Conservation (phyloP, 371 early-diverging fungal genomes). For the Globomyces sp. region DNA sequence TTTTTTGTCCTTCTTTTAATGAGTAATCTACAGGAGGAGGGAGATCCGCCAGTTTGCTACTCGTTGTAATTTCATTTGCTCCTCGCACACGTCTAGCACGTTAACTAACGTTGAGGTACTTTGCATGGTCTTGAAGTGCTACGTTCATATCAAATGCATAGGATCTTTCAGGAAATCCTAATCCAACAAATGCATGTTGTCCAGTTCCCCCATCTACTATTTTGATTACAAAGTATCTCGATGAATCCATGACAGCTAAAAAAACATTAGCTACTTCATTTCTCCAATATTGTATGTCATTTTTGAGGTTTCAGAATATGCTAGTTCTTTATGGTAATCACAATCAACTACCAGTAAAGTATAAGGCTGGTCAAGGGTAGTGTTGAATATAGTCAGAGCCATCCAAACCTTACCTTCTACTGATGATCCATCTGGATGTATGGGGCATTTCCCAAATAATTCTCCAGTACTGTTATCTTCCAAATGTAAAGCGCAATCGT, state of each 20-base stretch:
- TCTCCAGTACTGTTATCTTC: slow-evolving; percentile 69
- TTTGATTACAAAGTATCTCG: slow-evolving; percentile 88
- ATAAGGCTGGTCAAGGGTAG: too few relatives aligned
- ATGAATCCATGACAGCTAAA: slow-evolving; percentile 86
- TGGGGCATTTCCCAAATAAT: slow-evolving; percentile 81
- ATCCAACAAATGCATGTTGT: slow-evolving; percentile 80
- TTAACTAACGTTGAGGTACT: slow-evolving; percentile 54
- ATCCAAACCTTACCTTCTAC: too few relatives aligned
- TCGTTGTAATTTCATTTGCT: slow-evolving; percentile 8
- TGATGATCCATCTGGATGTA: slow-evolving; percentile 49
- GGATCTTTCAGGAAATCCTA: slow-evolving; percentile 85
- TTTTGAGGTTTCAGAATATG: too few relatives aligned
- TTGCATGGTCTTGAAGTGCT: slow-evolving; percentile 78
- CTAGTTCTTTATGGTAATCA: too few relatives aligned
- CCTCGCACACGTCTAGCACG: slow-evolving; percentile 45
- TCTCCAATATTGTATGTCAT: too few relatives aligned
- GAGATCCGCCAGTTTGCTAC: slow-evolving; percentile 16
- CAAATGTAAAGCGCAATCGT: slow-evolving; percentile 70
- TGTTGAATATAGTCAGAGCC: too few relatives aligned
- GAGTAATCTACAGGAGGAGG: slow-evolving; percentile 73
- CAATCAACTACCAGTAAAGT: too few relatives aligned
- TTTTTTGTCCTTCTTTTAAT: slow-evolving; percentile 82
- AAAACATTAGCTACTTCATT: slow-evolving; percentile 44
- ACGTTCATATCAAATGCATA: slow-evolving; percentile 94
- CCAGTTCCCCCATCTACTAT: slow-evolving; percentile 68